Conservation (phyloP, 2,329 filamentous ascomycete species). For the Mycogone perniciosa region DNA sequence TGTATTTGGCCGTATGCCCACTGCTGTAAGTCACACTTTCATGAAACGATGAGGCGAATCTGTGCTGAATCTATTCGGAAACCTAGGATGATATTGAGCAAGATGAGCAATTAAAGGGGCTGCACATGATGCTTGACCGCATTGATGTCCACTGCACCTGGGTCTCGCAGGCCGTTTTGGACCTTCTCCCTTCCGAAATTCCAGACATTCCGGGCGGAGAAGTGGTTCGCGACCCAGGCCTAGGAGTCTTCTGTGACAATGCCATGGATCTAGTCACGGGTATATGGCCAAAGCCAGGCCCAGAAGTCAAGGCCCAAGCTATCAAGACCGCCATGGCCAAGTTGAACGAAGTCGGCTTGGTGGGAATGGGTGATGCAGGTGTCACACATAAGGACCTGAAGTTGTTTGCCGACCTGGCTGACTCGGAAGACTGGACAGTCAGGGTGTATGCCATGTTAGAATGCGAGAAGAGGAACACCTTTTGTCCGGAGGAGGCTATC, state of each 20-base stretch:
- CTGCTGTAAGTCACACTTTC: constrained; percentile 41
- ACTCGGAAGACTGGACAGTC: constrained; percentile 47
- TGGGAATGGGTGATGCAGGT: constrained; percentile 65
- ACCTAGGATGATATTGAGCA: constrained; percentile 47
- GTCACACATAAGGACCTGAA: constrained; percentile 48
- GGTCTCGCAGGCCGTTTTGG: constrained; percentile 59
- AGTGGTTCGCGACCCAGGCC: constrained; percentile 52
- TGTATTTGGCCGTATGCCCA: constrained; percentile 58
- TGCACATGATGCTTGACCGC: constrained; percentile 63
- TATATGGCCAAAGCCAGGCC: constrained; percentile 51
- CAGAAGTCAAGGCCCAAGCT: constrained; percentile 46
- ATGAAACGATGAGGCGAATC: background rate
- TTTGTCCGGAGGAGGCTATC: constrained; percentile 48
- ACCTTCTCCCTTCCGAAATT: constrained; percentile 48
- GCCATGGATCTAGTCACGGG: constrained; percentile 57
- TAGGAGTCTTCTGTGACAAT: constrained; percentile 68
- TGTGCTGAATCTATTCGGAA: background rate
- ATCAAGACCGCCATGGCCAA: constrained; percentile 54
- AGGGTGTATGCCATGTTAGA: constrained; percentile 65
- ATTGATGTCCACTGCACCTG: constrained; percentile 66
- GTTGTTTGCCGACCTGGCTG: constrained; percentile 48
- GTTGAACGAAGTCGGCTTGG: constrained; percentile 58
- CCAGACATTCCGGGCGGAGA: constrained; percentile 57
- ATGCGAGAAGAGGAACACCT: constrained; percentile 57
- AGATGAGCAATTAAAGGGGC: constrained; percentile 43